Base-by-base conservation (phyloP, 208 protist genomes). In the Zelonia costaricensis region DNA sequence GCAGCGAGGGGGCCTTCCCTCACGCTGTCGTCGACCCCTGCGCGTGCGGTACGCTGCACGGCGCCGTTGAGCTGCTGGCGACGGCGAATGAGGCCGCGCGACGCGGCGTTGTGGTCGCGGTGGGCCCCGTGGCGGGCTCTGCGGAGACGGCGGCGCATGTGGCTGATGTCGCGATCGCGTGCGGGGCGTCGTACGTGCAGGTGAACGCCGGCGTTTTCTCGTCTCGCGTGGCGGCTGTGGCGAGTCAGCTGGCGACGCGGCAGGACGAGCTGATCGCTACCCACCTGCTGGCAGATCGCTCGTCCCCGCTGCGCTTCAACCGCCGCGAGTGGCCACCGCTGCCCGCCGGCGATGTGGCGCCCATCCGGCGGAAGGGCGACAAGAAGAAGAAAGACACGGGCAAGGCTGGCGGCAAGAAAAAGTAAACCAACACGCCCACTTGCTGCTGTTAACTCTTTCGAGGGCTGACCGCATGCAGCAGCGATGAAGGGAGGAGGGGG, bases 331-430 rank as follows among this genome's bases (percentile, higher is more conserved):
- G 60, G n/a, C 33, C 54, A 7, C 51, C 59, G 1, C 27, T 64
- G 63, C 40, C 68, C 15, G 45, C 49, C 13, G 66, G 51, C 8
- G 75, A 80, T 10, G 48, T 69, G 5, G 76, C 88, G 44, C 84
- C 88, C 42, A 88, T 94, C 20, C 85, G 86, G 25, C 82, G 82
- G 18, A 79, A 80, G 42, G 60, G 62, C 23, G 88, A 94, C 49
- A 92, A 88, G 62, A 89, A 86, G 46, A 89, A 87, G 69, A 82
- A 72, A 27, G 65, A 72, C 2, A n/a, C 27, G 4, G 48, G 49
- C 0, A 72, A 65, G 49, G 25, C 48, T 1, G 55, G 27, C 57
- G 27, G 7, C 7, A 72, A 54, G 27, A 60, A 52, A 25, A 72
- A 60, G 27, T 64, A 25, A 28, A 13, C 9, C 35, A 6, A n/a